Evolutionary conservation across 495 filamentous ascomycete species (phyloP).

Genomic region (Penicillium arizonense): DNA sequence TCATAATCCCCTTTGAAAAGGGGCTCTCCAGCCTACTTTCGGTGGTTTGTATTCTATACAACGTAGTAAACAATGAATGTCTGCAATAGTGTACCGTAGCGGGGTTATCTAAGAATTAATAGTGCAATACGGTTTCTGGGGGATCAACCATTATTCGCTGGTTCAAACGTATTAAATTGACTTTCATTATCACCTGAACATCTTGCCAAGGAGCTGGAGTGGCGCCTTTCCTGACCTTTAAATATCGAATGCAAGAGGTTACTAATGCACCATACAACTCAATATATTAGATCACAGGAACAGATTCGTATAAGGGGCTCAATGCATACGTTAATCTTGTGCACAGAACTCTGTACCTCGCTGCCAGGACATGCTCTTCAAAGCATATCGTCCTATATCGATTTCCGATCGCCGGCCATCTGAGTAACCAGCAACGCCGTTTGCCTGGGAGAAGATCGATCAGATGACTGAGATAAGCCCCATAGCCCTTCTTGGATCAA

Average conservation of each 20-base stretch:
- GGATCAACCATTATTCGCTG: no score
- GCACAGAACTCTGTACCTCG: not conserved
- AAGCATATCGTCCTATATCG: not conserved
- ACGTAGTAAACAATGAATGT: constrained; percentile 2
- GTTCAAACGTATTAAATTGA: no score
- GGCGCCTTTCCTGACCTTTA: no score
- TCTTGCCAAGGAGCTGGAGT: no score
- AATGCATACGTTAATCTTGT: not conserved
- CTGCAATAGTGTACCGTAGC: not conserved
- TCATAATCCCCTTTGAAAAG: not conserved
- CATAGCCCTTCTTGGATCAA: not conserved
- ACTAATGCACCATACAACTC: not conserved
- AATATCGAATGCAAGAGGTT: not conserved
- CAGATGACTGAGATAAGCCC: not conserved
- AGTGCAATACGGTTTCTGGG: no score
- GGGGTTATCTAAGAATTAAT: no score
- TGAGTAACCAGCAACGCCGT: not conserved
- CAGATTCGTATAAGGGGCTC: not conserved
- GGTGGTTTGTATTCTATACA: no score
- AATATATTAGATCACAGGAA: not conserved
- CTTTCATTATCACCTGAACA: no score
- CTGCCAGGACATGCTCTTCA: not conserved
- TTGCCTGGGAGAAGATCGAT: not conserved
- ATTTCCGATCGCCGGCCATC: not conserved
- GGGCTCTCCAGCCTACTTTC: not conserved